Evolutionary conservation across 2,329 filamentous ascomycete genomes (phyloP), one percentile per base, ranked within the genome.

Genomic region (Sporothrix dimorphospora): DNA sequence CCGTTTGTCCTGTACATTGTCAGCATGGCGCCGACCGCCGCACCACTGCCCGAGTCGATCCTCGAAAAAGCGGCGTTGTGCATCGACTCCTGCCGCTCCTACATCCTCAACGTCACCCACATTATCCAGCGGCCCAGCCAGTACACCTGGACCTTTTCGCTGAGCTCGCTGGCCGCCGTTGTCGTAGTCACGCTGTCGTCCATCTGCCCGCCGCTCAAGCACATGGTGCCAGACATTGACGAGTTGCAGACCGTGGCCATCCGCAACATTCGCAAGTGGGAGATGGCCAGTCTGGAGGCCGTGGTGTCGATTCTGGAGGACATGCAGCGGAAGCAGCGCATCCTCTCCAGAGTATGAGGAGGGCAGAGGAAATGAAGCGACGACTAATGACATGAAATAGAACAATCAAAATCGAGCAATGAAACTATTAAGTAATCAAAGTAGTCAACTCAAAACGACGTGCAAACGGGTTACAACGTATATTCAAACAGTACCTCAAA

Each of bases 121-220:
- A 76, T 80, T 1, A 67, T 81, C 51, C 71, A 73, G 45, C 74
- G 76, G 70, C 79, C 78, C 7, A 79, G 78, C 49, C 78, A 77
- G 34, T 80, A 81, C 53, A 80, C 79, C 0, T 81, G 79, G 79
- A 81, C 79, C 4, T 79, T 80, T 65, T 77, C 79, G 0, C 70
- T 79, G 27, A 80, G 79, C 5, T 79, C 78, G 4, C 76, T 80
- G 24, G 79, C 78, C 1, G 79, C 79, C 8, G 73, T 78, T 16
- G 77, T 81, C 21, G 76, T 80, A 24, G 74, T 81, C 3, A 80
- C 79, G 1, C 68, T 80, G n/a, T 77, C 79, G 4, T 80, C 78
- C 1, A 40, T 70, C 4, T 63, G 42, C 19, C 69, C 69, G 1
- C 19, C 2, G 14, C 75, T 79, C 0, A 78, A 75, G 34, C 76